Base-by-base conservation (phyloP, 139 green algal genomes). In the Chlamydomonas incerta region DNA sequence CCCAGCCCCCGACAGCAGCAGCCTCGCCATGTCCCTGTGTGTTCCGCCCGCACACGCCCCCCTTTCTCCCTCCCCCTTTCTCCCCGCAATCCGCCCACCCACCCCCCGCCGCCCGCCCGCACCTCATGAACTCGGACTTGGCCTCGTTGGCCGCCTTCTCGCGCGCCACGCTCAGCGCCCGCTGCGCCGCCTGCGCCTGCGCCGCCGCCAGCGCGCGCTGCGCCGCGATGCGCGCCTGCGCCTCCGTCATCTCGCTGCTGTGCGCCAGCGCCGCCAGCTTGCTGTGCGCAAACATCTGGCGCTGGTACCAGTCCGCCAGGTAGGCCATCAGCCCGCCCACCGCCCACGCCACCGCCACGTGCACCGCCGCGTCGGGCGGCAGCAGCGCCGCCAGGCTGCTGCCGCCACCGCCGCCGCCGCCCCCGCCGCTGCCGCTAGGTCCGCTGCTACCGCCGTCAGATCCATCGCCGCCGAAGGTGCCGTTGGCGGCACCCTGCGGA, bases 61-160 rank as follows among this genome's bases (percentile, higher is more conserved):
- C n/a, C n/a, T n/a, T n/a, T n/a, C n/a, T n/a, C n/a, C n/a, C n/a
- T n/a, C n/a, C n/a, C n/a, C n/a, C n/a, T n/a, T n/a, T n/a, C n/a
- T n/a, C n/a, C n/a, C n/a, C n/a, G n/a, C n/a, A n/a, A n/a, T n/a
- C n/a, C n/a, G n/a, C n/a, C n/a, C n/a, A n/a, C n/a, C n/a, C n/a
- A n/a, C n/a, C 55, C 55, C 18, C 55, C 55, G 55, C 55, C 55
- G 8, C 55, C 55, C 18, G 8, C 9, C 55, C 20, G 20, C 21
- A 23, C 28, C 60, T n/a, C 90, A 93, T 93, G 83, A 92, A 93
- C 72, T 91, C 92, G 34, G 58, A 89, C 91, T 96, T 95, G 60
- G 93, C 95, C 85, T 97, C 95, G 72, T 96, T 95, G 34, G 93
- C 90, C 18, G 95, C 95, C 84, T 95, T 93, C 89, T 97, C 94